Evolutionary conservation across 768 basidiomycete genomes (phyloP).

Genomic region (Coprinopsis marcescibilis): DNA sequence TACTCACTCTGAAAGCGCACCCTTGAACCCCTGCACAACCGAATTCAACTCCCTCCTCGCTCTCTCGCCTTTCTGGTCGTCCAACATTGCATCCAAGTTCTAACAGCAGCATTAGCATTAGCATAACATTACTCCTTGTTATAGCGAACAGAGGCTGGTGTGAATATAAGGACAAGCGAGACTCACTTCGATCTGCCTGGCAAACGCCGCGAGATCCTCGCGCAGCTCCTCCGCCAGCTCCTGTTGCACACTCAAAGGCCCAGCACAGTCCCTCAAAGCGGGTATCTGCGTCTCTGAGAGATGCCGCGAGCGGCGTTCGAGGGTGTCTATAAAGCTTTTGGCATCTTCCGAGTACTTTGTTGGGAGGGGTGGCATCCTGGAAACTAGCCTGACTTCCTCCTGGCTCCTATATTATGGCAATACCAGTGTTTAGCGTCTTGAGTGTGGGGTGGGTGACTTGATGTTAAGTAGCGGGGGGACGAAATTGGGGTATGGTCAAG

Average conservation of each 20-base stretch:
- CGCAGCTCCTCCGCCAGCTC: slow-evolving; percentile 68
- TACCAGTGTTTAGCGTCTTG: neutral
- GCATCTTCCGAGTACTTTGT: slow-evolving; percentile 47
- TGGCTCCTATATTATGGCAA: too few relatives aligned
- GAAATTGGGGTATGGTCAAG: too few relatives aligned
- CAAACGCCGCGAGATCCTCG: slow-evolving; percentile 63
- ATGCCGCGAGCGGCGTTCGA: slow-evolving; percentile 56
- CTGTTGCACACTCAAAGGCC: slow-evolving; percentile 68
- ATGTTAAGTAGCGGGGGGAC: too few relatives aligned
- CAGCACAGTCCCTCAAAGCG: slow-evolving; percentile 60
- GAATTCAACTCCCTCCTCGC: slow-evolving; percentile 41
- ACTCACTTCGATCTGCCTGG: slow-evolving; percentile 63
- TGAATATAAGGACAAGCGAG: neutral
- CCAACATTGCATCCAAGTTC: slow-evolving; percentile 59
- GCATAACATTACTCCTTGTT: too few relatives aligned
- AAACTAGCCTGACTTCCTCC: too few relatives aligned
- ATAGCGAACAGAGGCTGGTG: too few relatives aligned
- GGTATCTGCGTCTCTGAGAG: slow-evolving; percentile 70
- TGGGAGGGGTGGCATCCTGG: slow-evolving; percentile 59
- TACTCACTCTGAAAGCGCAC: slow-evolving; percentile 44
- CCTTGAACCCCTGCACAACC: slow-evolving; percentile 44
- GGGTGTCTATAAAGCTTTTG: slow-evolving; percentile 40
- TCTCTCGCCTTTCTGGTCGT: slow-evolving; percentile 61
- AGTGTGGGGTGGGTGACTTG: neutral
- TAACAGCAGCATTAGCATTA: slow-evolving; percentile 32